Evolutionary conservation across 1,139 yeast species (phyloP).

Genomic region (Torulaspora pretoriensis): DNA sequence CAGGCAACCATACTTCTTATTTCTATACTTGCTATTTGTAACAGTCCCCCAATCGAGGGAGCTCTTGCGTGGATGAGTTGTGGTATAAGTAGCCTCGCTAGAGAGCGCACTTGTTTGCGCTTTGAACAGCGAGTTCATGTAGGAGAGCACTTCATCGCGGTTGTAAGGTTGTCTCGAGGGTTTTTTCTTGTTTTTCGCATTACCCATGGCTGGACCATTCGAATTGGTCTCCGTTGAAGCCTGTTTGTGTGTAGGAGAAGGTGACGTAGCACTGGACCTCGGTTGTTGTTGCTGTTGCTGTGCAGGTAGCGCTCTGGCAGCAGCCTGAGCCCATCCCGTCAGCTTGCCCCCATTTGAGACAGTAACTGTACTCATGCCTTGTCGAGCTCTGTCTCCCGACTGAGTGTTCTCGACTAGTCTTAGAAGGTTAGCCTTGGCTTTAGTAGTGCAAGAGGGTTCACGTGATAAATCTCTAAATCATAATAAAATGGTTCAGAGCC

Average conservation of each 20-base stretch:
- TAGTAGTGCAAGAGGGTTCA: too few relatives aligned
- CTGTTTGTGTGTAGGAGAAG: not conserved
- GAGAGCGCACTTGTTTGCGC: conserved; percentile 12
- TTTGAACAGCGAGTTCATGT: conserved; percentile 24
- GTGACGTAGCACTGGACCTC: conserved; percentile 2
- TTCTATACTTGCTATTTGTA: conserved; percentile 25
- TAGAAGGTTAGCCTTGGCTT: too few relatives aligned
- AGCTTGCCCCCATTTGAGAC: conserved; percentile 16
- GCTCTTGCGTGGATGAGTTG: conserved; percentile 4
- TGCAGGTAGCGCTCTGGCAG: conserved; percentile 29
- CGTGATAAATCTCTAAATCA: too few relatives aligned
- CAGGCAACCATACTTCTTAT: conserved; percentile 32
- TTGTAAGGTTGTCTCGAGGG: conserved; percentile 26
- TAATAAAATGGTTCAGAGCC: too few relatives aligned
- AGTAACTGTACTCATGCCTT: conserved; percentile 1
- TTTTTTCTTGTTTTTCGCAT: conserved; percentile 10
- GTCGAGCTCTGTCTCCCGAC: not conserved
- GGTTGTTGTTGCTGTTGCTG: conserved; percentile 7
- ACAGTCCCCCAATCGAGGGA: conserved; percentile 34
- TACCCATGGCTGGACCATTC: not conserved
- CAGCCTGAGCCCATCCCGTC: conserved; percentile 36
- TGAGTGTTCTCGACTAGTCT: not conserved
- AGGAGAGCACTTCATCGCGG: conserved; percentile 27
- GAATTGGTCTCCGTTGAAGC: not conserved
- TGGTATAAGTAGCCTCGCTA: conserved; percentile 8